Base-by-base conservation (phyloP, 768 basidiomycete genomes). In the Amanita rimosa region DNA sequence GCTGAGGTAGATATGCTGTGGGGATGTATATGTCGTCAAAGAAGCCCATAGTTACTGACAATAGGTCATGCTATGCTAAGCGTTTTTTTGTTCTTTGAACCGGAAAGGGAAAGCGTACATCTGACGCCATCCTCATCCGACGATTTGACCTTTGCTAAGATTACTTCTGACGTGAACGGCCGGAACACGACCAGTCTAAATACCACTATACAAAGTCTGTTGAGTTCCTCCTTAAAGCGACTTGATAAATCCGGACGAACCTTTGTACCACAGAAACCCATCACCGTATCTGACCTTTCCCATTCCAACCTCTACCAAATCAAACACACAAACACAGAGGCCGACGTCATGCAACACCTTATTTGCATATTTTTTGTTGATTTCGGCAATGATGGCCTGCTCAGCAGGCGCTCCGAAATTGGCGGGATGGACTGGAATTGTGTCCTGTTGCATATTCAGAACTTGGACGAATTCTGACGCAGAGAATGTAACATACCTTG, bases 351-450 rank as follows among this genome's bases (percentile, higher is more conserved):
- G 88, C 14, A 97, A 67, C 40, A 94, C 79, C 47, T 85, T 78
- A 62, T 98, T 97, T 4, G 95, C 87, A 55, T 95, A 98, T 65
- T 96, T 96, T 62, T 88, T 88, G 72, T 98, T 94, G 54, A 98
- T 71, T 58, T 92, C 88, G 52, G 83, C 77, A 22, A 76, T 83
- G 55, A 97, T 75, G 0, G 92, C 89, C 41, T 85, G 79, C 41
- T 86, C 83, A 35, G 80, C 74, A 1, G 86, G 81, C 0, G 80
- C 68, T 6, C 79, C 83, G 58, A 96, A 97, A 55, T 90, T 79
- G n/a, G 78, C 73, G 6, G 95, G 90, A 44, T 85, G 81, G n/a
- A 99, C 72, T 2, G 89, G 78, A 33, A 97, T 78, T 1, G 88
- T 95, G 65, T 99, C 95, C 92, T 95, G 14, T 3, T 26, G 26